These are phyloP conservation scores for Myrica gale DNA, from an alignment of 306 rosid genomes.

Conservation along the genomic window DNA sequence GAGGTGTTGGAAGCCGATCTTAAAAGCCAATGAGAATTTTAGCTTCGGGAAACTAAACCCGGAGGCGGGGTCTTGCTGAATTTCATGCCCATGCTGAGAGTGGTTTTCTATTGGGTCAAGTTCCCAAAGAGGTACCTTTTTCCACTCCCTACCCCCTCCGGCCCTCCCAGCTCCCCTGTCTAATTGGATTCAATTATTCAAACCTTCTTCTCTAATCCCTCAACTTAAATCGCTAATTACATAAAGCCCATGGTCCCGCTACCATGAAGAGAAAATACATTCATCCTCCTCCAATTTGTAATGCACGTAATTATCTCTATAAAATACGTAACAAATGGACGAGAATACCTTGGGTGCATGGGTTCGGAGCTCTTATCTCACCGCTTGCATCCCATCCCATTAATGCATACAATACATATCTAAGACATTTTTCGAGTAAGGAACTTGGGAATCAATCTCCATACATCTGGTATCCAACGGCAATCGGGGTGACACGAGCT, in stretches of 20 bases:
- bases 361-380: conserved; percentile 40
- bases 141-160: neutral
- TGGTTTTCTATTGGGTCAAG: conserved; percentile 49
- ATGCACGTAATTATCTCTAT: neutral
- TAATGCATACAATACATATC: conserved; percentile 32
- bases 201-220: conserved; percentile 25
- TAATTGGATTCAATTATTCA: conserved; percentile 34
- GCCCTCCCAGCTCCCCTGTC: conserved; percentile 15
- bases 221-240: conserved; percentile 14
- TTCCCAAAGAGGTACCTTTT: conserved; percentile 55
- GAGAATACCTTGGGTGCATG: conserved; percentile 36
- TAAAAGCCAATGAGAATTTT: conserved; percentile 42
- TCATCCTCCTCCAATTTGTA: conserved; percentile 41
- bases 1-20: conserved; percentile 49
- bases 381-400: conserved; percentile 30
- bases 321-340: conserved; percentile 37
- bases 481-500: conserved; percentile 9
- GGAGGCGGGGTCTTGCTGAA: conserved; percentile 42
- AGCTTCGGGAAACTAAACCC: conserved; percentile 53
- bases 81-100: conserved; percentile 57
- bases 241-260: conserved; percentile 29
- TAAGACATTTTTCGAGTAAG: conserved; percentile 28
- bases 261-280: conserved; percentile 27
- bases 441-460: conserved; percentile 33
- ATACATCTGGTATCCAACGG: conserved; percentile 20